Conservation (phyloP, 805 yeast species). For the Cyberlindnera bimundalis region DNA sequence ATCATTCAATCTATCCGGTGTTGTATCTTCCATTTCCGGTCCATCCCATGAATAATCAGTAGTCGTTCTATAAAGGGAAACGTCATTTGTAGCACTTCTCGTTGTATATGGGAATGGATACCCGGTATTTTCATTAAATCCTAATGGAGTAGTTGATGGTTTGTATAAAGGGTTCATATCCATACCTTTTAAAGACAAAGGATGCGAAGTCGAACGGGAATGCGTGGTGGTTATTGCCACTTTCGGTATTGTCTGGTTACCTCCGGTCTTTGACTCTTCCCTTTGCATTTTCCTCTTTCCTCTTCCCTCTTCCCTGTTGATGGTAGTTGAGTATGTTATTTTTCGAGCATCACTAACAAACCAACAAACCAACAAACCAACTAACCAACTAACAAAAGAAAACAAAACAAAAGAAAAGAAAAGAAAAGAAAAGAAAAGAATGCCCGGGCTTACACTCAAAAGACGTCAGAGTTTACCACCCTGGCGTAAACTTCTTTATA, state of each 20-base stretch:
- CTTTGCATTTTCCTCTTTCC: no score
- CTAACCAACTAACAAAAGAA: no score
- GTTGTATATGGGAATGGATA: constrained; percentile 4
- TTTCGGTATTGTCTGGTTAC: background rate
- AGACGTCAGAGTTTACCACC: constrained; percentile 29
- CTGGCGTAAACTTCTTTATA: constrained; percentile 87
- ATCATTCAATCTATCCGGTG: constrained; percentile 33
- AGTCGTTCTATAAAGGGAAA: constrained; percentile 2
- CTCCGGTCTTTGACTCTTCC: no score
- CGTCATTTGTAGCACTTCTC: constrained; percentile 4
- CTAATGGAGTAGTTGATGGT: constrained; percentile 2
- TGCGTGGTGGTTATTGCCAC: background rate
- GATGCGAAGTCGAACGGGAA: background rate
- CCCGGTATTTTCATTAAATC: background rate
- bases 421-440: no score
- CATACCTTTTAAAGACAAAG: no score
- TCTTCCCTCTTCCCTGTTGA: background rate
- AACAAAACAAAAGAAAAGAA: no score
- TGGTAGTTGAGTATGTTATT: background rate
- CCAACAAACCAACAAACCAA: no score
- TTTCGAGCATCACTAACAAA: no score
- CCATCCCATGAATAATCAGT: constrained; percentile 1
- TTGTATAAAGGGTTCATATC: no score
- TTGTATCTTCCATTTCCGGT: background rate
- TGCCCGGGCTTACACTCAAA: background rate